phyloP scores from a whole-genome alignment of 805 yeast species.

The Saccharomycopsis sp. region DNA sequence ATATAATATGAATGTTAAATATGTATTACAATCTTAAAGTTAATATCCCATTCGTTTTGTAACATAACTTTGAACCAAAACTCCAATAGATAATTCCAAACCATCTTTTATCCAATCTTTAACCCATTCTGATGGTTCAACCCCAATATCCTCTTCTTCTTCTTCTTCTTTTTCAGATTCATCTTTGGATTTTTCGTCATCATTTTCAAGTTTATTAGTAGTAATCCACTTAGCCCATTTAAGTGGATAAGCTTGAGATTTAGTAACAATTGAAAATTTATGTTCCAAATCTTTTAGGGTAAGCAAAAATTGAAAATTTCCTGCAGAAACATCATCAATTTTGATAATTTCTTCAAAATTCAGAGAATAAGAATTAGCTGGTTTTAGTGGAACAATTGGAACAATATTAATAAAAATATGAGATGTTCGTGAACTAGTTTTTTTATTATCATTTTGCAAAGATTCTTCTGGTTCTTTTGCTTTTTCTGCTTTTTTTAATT shows the following conservation, averaged over 20 bases:
- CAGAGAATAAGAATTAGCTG: slow-evolving; percentile 18
- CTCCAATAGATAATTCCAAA: slow-evolving; percentile 68
- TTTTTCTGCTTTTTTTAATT: slow-evolving; percentile 21
- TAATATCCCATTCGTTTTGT: slow-evolving; percentile 77
- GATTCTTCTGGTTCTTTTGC: slow-evolving; percentile 13
- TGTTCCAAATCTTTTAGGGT: slow-evolving; percentile 73
- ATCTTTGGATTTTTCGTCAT: slow-evolving; percentile 23
- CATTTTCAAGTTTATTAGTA: slow-evolving; percentile 25
- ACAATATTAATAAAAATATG: slow-evolving; percentile 63
- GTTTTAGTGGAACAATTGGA: slow-evolving; percentile 33
- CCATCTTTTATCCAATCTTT: slow-evolving; percentile 73
- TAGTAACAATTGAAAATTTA: slow-evolving; percentile 58
- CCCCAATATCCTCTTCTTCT: slow-evolving; percentile 38
- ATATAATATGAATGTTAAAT: no score
- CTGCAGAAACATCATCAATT: slow-evolving; percentile 31
- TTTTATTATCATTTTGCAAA: slow-evolving; percentile 1
- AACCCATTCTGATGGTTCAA: slow-evolving; percentile 79
- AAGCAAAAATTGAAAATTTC: slow-evolving; percentile 65
- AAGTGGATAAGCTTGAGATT: slow-evolving; percentile 83
- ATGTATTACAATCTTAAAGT: no score
- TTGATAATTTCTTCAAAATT: slow-evolving; percentile 22
- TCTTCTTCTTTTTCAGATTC: slow-evolving; percentile 19
- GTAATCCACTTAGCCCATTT: slow-evolving; percentile 94
- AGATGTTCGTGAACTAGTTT: slow-evolving; percentile 29
- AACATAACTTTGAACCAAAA: slow-evolving; percentile 83